Conservation (phyloP, 768 basidiomycete species). For the Erythrobasidium yunnanense region DNA sequence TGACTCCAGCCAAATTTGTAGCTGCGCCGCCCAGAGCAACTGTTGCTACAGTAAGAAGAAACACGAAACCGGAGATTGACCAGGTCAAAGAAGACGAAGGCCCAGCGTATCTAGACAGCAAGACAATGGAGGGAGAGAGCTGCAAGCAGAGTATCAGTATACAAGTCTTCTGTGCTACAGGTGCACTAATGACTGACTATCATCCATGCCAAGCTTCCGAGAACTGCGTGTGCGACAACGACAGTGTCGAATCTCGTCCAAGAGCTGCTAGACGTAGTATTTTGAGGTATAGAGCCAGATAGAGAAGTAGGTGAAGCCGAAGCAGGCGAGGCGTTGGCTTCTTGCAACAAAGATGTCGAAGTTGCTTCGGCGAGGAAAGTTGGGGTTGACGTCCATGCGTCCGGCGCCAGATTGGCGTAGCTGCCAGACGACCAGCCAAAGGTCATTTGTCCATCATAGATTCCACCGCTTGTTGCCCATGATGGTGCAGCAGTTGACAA, state of each 20-base stretch:
- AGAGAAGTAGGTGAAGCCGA: too few species aligned
- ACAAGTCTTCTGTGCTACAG: too few species aligned
- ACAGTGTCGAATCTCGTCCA: constrained; percentile 12
- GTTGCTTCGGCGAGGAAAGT: not conserved
- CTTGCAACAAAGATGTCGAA: too few species aligned
- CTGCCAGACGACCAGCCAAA: not conserved
- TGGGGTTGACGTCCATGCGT: not conserved
- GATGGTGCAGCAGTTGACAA: too few species aligned
- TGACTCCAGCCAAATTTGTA: not conserved
- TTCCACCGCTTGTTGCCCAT: not conserved
- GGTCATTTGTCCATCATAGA: not conserved
- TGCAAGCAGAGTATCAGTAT: too few species aligned
- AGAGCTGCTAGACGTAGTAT: not conserved
- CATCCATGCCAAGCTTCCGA: constrained; percentile 23
- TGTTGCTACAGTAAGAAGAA: not conserved
- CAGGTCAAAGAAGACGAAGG: too few species aligned
- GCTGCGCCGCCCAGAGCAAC: constrained; percentile 8
- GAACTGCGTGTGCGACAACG: constrained; percentile 10
- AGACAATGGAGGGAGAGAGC: constrained; percentile 2
- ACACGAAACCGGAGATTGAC: too few species aligned
- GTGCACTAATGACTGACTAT: too few species aligned
- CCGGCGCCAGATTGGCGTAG: not conserved
- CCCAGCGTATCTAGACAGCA: too few species aligned
- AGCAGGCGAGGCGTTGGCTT: too few species aligned
- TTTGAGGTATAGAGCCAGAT: not conserved